phyloP scores from a whole-genome alignment of 2,329 filamentous ascomycete species.

The Talaromyces sp. region DNA sequence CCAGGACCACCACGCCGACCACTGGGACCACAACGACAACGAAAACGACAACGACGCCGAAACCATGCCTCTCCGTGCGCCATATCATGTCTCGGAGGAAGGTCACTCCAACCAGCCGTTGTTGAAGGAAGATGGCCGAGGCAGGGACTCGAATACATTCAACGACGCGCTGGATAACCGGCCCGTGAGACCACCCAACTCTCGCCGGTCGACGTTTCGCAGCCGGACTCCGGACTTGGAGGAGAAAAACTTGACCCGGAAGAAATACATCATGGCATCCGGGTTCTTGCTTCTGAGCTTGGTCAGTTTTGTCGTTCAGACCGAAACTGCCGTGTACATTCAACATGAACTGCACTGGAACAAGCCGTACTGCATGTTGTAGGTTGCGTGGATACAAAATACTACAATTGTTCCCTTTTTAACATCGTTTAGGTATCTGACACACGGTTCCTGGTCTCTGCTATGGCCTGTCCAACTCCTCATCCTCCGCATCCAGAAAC shows the following conservation, averaged over 20 bases:
- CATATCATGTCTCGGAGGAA: slow-evolving; percentile 43
- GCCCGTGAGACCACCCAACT: slow-evolving; percentile 34
- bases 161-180: slow-evolving; percentile 28
- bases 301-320: slow-evolving; percentile 86
- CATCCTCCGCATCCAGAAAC: slow-evolving; percentile 72
- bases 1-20: slow-evolving; percentile 1
- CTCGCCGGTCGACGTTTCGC: slow-evolving; percentile 63
- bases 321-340: slow-evolving; percentile 90
- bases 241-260: slow-evolving; percentile 60
- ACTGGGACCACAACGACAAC: slow-evolving; percentile 4
- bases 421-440: slow-evolving; percentile 58
- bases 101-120: slow-evolving; percentile 50
- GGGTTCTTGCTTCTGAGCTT: slow-evolving; percentile 79
- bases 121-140: slow-evolving; percentile 43
- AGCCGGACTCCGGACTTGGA: slow-evolving; percentile 67
- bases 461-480: slow-evolving; percentile 82
- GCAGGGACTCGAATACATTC: slow-evolving; percentile 27
- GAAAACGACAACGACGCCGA: slow-evolving; percentile 20
- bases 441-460: slow-evolving; percentile 87
- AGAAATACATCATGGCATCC: slow-evolving; percentile 80
- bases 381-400: slow-evolving; percentile 22
- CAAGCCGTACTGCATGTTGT: slow-evolving; percentile 99
- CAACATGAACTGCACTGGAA: slow-evolving; percentile 89
- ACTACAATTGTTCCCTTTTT: not conserved
- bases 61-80: slow-evolving; percentile 42